Evolutionary conservation across 257 asterid genomes (phyloP).

Genomic region (Ilex aquifolium): DNA sequence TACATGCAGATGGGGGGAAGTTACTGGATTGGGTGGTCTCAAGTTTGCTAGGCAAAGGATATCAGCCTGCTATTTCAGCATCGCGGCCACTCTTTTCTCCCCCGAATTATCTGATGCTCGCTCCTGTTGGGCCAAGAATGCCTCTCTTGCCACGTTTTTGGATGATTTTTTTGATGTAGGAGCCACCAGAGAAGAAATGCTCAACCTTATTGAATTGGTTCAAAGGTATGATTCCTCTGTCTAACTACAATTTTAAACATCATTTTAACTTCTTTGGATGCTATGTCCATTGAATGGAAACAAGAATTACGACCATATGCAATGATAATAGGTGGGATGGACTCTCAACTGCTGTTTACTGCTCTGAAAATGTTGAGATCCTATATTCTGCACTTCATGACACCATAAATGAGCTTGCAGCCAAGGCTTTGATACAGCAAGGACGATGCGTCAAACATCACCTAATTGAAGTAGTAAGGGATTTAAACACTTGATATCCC

Average conservation of each 20-base stretch:
- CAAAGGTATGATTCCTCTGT: constrained; percentile 15
- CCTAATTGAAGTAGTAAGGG: constrained; percentile 22
- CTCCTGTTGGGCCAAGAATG: constrained; percentile 18
- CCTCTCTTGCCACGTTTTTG: constrained; percentile 19
- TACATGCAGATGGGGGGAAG: constrained; percentile 33
- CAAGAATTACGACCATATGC: background rate
- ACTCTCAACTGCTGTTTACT: constrained; percentile 10
- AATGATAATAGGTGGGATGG: constrained; percentile 32
- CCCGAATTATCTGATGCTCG: constrained; percentile 34
- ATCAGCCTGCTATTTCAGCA: constrained; percentile 16
- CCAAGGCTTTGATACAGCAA: constrained; percentile 24
- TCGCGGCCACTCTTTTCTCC: constrained; percentile 21
- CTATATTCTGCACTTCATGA: constrained; percentile 23
- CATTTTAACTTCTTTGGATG: background rate
- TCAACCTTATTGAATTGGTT: constrained; percentile 19
- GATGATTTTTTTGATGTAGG: constrained; percentile 44
- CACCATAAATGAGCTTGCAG: constrained; percentile 34
- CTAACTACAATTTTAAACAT: too few relatives aligned
- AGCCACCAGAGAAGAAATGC: constrained; percentile 33
- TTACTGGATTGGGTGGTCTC: constrained; percentile 22
- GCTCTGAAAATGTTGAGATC: constrained; percentile 25
- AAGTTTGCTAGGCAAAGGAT: constrained; percentile 19
- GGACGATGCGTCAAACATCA: constrained; percentile 24
- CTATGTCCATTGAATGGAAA: too few relatives aligned
- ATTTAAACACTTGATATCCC: background rate